Evolutionary conservation across 2,329 filamentous ascomycete genomes (phyloP).

Genomic region (Pseudopithomyces chartarum): DNA sequence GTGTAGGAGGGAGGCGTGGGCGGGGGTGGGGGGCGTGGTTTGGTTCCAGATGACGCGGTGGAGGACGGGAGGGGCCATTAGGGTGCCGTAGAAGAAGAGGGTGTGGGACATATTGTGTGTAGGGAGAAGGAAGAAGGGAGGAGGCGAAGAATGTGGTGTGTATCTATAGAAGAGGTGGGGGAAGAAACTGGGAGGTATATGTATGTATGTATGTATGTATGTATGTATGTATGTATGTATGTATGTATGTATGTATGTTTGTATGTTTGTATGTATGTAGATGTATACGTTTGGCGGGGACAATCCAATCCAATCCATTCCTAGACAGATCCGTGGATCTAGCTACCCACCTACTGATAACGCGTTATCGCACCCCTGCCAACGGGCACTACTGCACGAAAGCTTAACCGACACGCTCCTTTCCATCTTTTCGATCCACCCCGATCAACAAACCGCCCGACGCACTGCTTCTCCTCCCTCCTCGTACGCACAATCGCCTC

Average conservation of each 20-base stretch:
- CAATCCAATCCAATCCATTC: too few species aligned
- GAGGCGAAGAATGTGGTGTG: not conserved
- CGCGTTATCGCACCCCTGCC: constrained; percentile 19
- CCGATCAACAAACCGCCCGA: not conserved
- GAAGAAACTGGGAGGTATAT: too few species aligned
- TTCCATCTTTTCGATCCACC: not conserved
- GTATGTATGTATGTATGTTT: too few species aligned
- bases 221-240: too few species aligned
- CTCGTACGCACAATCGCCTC: too few species aligned
- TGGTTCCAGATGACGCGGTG: constrained; percentile 79
- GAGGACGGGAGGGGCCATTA: constrained; percentile 88
- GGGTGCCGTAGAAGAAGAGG: constrained; percentile 71
- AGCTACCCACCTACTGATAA: constrained; percentile 18
- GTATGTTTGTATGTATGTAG: too few species aligned
- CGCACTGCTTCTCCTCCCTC: too few species aligned
- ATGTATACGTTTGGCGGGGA: too few species aligned
- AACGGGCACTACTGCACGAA: constrained; percentile 31
- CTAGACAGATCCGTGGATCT: too few species aligned
- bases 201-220: too few species aligned
- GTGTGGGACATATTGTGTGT: constrained; percentile 47
- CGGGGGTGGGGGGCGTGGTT: constrained; percentile 53
- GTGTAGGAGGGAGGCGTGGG: constrained; percentile 61
- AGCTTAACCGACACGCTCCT: constrained; percentile 11
- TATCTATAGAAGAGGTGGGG: not conserved
- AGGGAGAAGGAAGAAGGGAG: not conserved